These are phyloP conservation scores for Leccinum imitatum DNA, from an alignment of 768 basidiomycete species.

Conservation along the genomic window DNA sequence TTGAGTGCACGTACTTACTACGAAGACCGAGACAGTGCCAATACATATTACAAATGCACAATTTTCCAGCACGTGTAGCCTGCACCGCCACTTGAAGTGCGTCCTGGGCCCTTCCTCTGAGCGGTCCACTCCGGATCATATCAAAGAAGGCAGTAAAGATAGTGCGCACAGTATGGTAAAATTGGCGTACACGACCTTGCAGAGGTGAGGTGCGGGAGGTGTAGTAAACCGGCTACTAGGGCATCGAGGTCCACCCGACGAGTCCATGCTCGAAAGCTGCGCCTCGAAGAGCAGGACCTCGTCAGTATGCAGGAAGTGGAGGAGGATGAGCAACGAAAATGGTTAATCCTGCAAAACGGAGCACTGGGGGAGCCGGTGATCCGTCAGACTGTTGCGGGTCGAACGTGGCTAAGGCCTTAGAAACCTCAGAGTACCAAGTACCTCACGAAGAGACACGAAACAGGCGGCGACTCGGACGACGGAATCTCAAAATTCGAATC, in stretches of 20 bases:
- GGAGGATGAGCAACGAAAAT: slow-evolving; percentile 67
- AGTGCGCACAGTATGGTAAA: too few species aligned
- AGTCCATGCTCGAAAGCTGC: slow-evolving; percentile 38
- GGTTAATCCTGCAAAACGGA: slow-evolving; percentile 58
- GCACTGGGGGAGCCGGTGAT: not conserved
- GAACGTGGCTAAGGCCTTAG: slow-evolving; percentile 33
- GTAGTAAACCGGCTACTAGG: slow-evolving; percentile 53
- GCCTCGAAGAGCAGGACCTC: slow-evolving; percentile 54
- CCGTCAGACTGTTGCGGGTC: slow-evolving; percentile 5
- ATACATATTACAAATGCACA: too few species aligned
- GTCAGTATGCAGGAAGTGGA: slow-evolving; percentile 86
- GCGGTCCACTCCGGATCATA: too few species aligned
- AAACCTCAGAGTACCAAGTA: slow-evolving; percentile 38
- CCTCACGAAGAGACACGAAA: slow-evolving; percentile 42
- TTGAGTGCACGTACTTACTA: too few species aligned
- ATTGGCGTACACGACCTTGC: too few species aligned
- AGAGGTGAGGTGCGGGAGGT: slow-evolving; percentile 51
- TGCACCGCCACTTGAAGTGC: too few species aligned
- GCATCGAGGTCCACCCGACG: slow-evolving; percentile 55
- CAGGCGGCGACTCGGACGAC: slow-evolving; percentile 61
- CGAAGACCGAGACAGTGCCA: too few species aligned
- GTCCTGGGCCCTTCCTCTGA: too few species aligned
- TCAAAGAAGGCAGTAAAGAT: too few species aligned
- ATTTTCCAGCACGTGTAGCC: too few species aligned
- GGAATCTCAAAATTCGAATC: slow-evolving; percentile 48